phyloP scores from a whole-genome alignment of 306 rosid species.

The Pyrus betulifolia region DNA sequence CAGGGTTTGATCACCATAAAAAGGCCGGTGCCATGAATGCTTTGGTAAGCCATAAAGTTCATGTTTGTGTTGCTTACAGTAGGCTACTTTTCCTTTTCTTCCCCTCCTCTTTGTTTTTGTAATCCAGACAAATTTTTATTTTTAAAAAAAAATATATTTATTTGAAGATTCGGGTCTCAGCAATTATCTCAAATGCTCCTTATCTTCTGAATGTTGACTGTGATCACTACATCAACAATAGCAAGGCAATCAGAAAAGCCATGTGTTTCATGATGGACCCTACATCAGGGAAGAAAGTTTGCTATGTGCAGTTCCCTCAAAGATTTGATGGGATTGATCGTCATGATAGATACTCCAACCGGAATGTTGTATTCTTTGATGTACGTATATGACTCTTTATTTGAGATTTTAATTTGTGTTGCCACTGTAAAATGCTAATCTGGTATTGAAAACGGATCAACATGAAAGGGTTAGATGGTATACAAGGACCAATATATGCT shows the following conservation, averaged over 20 bases:
- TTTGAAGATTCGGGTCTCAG: constrained; percentile 75
- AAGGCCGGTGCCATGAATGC: constrained; percentile 99
- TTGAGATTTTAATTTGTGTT: not conserved
- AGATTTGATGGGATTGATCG: constrained; percentile 97
- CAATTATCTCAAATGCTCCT: constrained; percentile 83
- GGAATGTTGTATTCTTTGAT: constrained; percentile 95
- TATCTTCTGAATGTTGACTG: constrained; percentile 88
- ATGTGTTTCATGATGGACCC: constrained; percentile 99
- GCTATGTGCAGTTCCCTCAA: constrained; percentile 96
- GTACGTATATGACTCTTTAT: constrained; percentile 37
- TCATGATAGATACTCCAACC: constrained; percentile 89
- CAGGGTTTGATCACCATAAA: constrained; percentile 92
- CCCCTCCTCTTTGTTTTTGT: not conserved
- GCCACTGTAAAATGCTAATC: constrained; percentile 13
- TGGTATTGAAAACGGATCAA: constrained; percentile 58
- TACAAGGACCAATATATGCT: constrained; percentile 95
- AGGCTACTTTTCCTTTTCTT: not conserved
- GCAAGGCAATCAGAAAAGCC: constrained; percentile 94
- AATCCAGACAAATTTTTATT: not conserved
- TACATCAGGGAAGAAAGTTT: constrained; percentile 75
- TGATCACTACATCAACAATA: constrained; percentile 96
- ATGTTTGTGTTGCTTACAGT: not conserved
- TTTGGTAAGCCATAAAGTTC: constrained; percentile 43
- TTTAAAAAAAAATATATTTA: constrained; percentile 5
- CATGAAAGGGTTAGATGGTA: constrained; percentile 94